Evolutionary conservation across 495 filamentous ascomycete species (phyloP), one percentile per base, ranked within the genome.

Genomic region (Podospora pseudoanserina): DNA sequence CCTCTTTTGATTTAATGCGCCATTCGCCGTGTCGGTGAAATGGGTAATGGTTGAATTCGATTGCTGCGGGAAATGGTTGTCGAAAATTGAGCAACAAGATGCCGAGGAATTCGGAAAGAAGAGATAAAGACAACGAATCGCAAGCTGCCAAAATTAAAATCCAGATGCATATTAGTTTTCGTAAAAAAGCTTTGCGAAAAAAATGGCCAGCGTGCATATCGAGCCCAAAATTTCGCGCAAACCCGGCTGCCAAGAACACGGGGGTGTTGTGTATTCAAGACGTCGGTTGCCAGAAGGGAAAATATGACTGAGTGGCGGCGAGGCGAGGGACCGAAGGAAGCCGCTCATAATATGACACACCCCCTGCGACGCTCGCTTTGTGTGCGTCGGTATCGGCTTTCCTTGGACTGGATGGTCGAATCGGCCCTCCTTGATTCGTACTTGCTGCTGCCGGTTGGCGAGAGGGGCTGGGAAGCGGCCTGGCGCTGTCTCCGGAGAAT

Each of bases 401-500:
- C 70, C 60, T 74, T 70, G 20, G 64, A 62, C 61, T 63, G 65
- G 32, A 69, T 32, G 68, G 58, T 70, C 1, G 65, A 65, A 6
- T 73, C 71, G 39, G 67, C 64, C 59, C 65, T 69, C 34, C 70
- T 65, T 67, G 70, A 68, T 28, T 77, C 74, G 70, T 75, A 67
- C 64, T 72, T 76, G 73, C 75, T 70, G 68, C 74, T 67, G 58
- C 76, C 72, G 27, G 76, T 68, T 64, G 76, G 79, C 23, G 78
- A 75, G 62, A 77, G 65, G 27, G 80, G 76, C 28, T 81, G 78
- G 7, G 79, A 63, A 49, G 78, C 82, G 60, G 80, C 75, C 78
- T 92, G 88, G 70, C 91, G 87, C 78, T 97, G 94, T 68, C 89
- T 86, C 68, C 94, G 88, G 66, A 98, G 81, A 74, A 93, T 90